Evolutionary conservation across 225 moss, liverwort and hornwort genomes (phyloP).

Genomic region (Antitrichia curtipendula): DNA sequence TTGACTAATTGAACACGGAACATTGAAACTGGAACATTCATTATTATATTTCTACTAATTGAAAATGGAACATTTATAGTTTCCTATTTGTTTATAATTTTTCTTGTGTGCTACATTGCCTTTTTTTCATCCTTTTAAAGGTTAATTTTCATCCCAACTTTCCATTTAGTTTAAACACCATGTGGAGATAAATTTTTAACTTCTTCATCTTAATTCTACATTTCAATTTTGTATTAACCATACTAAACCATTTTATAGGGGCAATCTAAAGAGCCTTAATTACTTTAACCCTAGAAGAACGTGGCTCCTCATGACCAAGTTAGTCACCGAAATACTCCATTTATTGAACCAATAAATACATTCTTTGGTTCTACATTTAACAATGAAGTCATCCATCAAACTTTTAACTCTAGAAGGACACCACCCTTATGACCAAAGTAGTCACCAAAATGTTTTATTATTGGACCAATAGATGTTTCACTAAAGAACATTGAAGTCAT

Average conservation of each 20-base stretch:
- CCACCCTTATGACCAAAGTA: too few species aligned
- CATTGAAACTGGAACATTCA: not conserved
- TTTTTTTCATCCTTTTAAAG: not conserved
- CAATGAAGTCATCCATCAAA: too few species aligned
- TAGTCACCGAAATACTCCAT: too few species aligned
- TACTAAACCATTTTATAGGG: not conserved
- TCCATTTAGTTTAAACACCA: accelerated
- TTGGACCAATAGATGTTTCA: too few species aligned
- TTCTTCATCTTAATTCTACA: not conserved
- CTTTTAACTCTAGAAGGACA: too few species aligned
- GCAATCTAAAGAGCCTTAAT: accelerated
- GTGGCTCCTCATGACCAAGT: too few species aligned
- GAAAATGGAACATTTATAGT: accelerated
- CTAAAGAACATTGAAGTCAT: too few species aligned
- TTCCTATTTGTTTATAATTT: too few species aligned
- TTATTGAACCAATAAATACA: too few species aligned
- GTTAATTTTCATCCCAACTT: not conserved
- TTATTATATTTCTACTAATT: not conserved
- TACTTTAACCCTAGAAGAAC: not conserved
- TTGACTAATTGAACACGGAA: not conserved
- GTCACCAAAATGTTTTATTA: too few species aligned
- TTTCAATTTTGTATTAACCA: not conserved
- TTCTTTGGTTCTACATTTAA: too few species aligned
- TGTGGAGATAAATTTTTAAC: not conserved
- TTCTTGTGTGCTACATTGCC: not conserved